Conservation (phyloP, 257 asterid species). For the Solanum chilense region DNA sequence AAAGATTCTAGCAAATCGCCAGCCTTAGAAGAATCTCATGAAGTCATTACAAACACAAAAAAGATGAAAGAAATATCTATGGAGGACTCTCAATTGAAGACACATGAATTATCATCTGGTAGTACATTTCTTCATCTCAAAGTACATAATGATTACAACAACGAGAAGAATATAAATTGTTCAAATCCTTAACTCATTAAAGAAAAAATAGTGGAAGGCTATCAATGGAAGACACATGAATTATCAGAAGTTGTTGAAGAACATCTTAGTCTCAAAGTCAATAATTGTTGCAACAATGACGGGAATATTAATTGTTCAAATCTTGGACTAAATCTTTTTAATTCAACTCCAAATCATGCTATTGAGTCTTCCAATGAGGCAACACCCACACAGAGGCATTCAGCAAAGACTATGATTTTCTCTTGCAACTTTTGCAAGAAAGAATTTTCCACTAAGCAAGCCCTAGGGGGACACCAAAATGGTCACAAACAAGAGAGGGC, state of each 20-base stretch:
- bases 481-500: neutral
- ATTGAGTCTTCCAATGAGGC: slow-evolving; percentile 13
- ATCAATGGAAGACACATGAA: neutral
- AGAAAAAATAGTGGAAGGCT: neutral
- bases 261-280: neutral
- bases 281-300: neutral
- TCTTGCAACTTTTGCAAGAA: slow-evolving; percentile 29
- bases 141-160: slow-evolving; percentile 8
- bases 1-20: slow-evolving; percentile 26
- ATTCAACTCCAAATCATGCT: neutral
- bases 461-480: slow-evolving; percentile 21
- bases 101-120: neutral
- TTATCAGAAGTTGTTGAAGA: neutral
- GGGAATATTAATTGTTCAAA: neutral
- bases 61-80: neutral
- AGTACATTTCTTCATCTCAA: slow-evolving; percentile 24
- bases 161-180: neutral
- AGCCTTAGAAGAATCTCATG: slow-evolving; percentile 15
- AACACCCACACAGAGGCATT: neutral
- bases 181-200: neutral
- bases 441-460: slow-evolving; percentile 21
- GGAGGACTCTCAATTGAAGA: neutral
- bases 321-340: slow-evolving; percentile 25
- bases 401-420: slow-evolving; percentile 20
- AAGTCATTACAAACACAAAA: neutral